These are phyloP conservation scores for Penicillium tannophilum DNA, from an alignment of 495 filamentous ascomycete species.

Conservation along the genomic window DNA sequence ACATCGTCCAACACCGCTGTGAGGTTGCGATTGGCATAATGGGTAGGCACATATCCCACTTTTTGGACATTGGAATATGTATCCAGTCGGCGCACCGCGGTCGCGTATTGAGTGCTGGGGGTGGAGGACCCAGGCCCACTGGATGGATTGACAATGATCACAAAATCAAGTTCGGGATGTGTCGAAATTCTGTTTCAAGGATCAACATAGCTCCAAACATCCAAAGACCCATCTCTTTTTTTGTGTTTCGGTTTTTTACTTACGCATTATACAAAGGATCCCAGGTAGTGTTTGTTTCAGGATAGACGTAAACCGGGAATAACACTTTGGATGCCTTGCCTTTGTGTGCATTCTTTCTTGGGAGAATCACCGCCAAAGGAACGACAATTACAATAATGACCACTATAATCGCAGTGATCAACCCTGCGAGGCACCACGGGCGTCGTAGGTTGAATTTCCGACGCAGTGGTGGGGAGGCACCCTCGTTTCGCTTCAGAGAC, in stretches of 20 bases:
- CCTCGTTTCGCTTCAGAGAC: slow-evolving; percentile 1
- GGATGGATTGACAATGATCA: slow-evolving; percentile 6
- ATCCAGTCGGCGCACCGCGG: slow-evolving; percentile 1
- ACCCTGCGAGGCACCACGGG: slow-evolving; percentile 1
- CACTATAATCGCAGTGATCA: slow-evolving; percentile 4
- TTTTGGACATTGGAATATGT: slow-evolving; percentile 9
- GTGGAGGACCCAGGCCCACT: slow-evolving; percentile 6
- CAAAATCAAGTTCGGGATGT: slow-evolving; percentile 3
- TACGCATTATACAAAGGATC: slow-evolving; percentile 7
- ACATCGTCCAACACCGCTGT: slow-evolving; percentile 1
- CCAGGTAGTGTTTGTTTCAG: slow-evolving; percentile 8
- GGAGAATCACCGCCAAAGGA: slow-evolving; percentile 2
- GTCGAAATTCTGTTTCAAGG: slow-evolving; percentile 3
- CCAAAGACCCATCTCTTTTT: not conserved
- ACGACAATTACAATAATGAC: slow-evolving; percentile 6
- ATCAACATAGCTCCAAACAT: not conserved
- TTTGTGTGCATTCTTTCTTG: not conserved
- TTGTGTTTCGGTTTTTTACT: not conserved
- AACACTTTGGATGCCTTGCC: slow-evolving; percentile 5
- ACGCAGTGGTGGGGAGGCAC: not conserved
- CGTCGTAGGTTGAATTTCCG: slow-evolving; percentile 2
- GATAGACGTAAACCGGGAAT: slow-evolving; percentile 5
- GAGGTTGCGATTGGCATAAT: slow-evolving; percentile 6
- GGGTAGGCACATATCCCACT: slow-evolving; percentile 2
- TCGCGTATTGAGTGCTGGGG: slow-evolving; percentile 2